Evolutionary conservation across 1,284 basidiomycete species (phyloP).

Genomic region (Sanghuangporus sanghuang): DNA sequence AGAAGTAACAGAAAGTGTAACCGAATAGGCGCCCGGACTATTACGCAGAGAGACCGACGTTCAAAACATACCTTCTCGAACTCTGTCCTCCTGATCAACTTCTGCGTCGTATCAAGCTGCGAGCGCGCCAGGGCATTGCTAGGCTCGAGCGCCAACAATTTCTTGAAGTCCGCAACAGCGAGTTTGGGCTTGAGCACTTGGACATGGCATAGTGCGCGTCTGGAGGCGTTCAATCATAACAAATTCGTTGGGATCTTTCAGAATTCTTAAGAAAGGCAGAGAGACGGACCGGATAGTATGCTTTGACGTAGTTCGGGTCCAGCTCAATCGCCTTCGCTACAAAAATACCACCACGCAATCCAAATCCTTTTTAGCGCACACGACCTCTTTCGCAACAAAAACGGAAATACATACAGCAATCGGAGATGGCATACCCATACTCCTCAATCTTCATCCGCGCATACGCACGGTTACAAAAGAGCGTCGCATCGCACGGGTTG

Average conservation of each 20-base stretch:
- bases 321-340: constrained; percentile 83
- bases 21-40: no score
- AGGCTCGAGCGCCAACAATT: constrained; percentile 84
- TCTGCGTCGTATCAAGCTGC: constrained; percentile 87
- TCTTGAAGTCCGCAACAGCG: constrained; percentile 85
- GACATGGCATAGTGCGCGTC: constrained; percentile 89
- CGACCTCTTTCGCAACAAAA: constrained; percentile 7
- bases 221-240: constrained; percentile 29
- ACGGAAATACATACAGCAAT: constrained; percentile 55
- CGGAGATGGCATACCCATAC: constrained; percentile 75
- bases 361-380: constrained; percentile 9
- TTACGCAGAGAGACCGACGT: no score
- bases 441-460: constrained; percentile 78
- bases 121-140: constrained; percentile 75
- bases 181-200: constrained; percentile 83
- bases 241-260: no score
- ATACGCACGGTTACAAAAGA: constrained; percentile 80
- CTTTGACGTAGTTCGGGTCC: constrained; percentile 90
- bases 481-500: constrained; percentile 71
- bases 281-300: constrained; percentile 69
- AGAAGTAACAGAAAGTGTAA: not conserved
- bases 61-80: constrained; percentile 70
- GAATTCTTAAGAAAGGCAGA: not conserved
- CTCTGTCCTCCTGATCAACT: constrained; percentile 81
- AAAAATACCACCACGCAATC: not conserved